Evolutionary conservation across 2,329 filamentous ascomycete genomes (phyloP).

Genomic region (Penicillium freii): DNA sequence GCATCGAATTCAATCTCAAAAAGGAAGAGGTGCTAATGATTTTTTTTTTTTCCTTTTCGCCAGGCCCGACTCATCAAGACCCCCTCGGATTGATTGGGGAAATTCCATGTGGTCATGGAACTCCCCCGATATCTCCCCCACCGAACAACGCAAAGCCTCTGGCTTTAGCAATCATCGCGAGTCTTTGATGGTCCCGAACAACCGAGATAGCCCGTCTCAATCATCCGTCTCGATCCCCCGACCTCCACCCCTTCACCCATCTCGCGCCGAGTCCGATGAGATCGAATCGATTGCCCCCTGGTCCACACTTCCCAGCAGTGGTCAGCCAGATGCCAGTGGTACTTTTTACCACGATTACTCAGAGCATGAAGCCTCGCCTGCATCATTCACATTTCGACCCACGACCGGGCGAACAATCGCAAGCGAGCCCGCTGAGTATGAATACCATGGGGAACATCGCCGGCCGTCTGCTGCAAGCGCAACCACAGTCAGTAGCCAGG

Average conservation of each 20-base stretch:
- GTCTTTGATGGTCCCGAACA: constrained; percentile 32
- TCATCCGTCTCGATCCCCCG: constrained; percentile 23
- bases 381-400: constrained; percentile 68
- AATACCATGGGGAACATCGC: constrained; percentile 68
- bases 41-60: not conserved
- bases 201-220: constrained; percentile 28
- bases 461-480: constrained; percentile 86
- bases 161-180: constrained; percentile 38
- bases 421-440: constrained; percentile 61
- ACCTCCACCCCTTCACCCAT: constrained; percentile 23
- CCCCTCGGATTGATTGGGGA: constrained; percentile 29
- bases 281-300: constrained; percentile 33
- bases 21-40: not conserved
- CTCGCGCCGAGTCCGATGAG: constrained; percentile 19
- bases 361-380: constrained; percentile 51
- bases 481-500: constrained; percentile 80
- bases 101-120: constrained; percentile 35
- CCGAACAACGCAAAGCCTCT: constrained; percentile 36
- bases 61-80: constrained; percentile 27
- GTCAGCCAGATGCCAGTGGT: constrained; percentile 29
- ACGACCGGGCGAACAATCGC: constrained; percentile 52
- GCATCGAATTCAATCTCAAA: not conserved
- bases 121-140: constrained; percentile 40
- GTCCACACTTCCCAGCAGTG: constrained; percentile 29
- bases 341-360: constrained; percentile 42